These are phyloP conservation scores for Aureobasidium sp. DNA, from an alignment of 2,329 filamentous ascomycete genomes.

Conservation along the genomic window DNA sequence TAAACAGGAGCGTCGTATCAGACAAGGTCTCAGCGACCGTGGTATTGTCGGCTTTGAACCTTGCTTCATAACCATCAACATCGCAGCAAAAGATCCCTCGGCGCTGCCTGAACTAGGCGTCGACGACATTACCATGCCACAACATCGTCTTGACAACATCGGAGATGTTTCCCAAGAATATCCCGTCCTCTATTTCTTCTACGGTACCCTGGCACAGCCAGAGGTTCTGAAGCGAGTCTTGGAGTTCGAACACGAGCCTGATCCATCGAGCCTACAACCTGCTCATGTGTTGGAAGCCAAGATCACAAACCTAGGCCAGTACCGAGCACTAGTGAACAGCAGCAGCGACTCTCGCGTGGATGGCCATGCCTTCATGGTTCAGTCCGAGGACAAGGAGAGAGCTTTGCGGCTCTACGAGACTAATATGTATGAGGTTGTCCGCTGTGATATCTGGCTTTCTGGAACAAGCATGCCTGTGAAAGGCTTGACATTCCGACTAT, in stretches of 20 bases:
- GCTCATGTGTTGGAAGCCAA: background rate
- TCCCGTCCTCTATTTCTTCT: background rate
- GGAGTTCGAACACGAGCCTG: background rate
- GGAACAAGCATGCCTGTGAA: background rate
- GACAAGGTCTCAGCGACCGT: background rate
- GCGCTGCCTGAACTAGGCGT: background rate
- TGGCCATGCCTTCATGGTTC: background rate
- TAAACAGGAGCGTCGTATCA: background rate
- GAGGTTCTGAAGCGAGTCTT: background rate
- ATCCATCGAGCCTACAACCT: background rate
- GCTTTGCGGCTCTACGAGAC: slow-evolving; percentile 32
- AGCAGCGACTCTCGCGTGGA: background rate
- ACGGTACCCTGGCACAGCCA: background rate
- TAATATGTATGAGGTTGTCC: slow-evolving; percentile 34
- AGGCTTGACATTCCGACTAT: background rate
- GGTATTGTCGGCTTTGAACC: background rate
- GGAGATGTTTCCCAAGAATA: too few relatives aligned
- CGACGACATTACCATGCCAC: background rate
- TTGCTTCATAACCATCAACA: background rate
- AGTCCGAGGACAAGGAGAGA: slow-evolving; percentile 27
- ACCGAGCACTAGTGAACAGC: background rate
- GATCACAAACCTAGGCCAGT: background rate
- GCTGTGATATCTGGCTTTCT: slow-evolving; percentile 27
- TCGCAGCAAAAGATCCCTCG: background rate
- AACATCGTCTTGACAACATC: too few relatives aligned